Evolutionary conservation across 202 grass and related monocot species (phyloP).

Genomic region (Zizania palustris): DNA sequence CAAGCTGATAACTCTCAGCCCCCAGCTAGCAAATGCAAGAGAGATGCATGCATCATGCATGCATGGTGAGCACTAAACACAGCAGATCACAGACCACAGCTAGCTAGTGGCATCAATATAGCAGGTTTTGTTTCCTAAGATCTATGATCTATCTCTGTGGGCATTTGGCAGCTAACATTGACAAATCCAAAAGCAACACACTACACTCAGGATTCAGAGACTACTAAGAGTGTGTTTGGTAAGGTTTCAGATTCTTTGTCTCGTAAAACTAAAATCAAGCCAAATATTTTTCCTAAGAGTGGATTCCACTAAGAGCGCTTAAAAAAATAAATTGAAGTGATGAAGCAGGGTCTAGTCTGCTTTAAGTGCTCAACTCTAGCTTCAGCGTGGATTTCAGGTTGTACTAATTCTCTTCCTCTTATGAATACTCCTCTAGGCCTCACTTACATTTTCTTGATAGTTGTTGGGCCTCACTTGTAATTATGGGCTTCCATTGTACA

Average conservation of each 20-base stretch:
- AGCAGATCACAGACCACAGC: background rate
- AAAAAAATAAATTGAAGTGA: too few species aligned
- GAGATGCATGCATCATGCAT: background rate
- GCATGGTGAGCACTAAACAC: background rate
- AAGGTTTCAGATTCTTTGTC: too few species aligned
- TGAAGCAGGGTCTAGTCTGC: too few species aligned
- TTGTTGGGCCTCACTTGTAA: background rate
- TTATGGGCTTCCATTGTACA: background rate
- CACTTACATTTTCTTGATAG: background rate
- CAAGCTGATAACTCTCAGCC: background rate
- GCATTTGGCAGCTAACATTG: background rate
- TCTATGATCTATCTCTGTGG: background rate
- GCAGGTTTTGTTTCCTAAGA: background rate
- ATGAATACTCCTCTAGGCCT: background rate
- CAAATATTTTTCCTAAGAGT: too few species aligned
- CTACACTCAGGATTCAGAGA: too few species aligned
- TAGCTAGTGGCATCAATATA: background rate
- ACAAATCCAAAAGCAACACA: conserved; percentile 2
- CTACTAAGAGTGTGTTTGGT: too few species aligned
- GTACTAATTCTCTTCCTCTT: too few species aligned
- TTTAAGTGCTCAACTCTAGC: too few species aligned
- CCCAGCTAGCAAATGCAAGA: background rate
- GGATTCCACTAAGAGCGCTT: too few species aligned
- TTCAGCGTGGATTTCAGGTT: too few species aligned
- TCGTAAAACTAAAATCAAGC: too few species aligned